Evolutionary conservation across 192 early-diverging fungal genomes (phyloP), one percentile per base, ranked within the genome.

Genomic region (Cetraspora pellucida): DNA sequence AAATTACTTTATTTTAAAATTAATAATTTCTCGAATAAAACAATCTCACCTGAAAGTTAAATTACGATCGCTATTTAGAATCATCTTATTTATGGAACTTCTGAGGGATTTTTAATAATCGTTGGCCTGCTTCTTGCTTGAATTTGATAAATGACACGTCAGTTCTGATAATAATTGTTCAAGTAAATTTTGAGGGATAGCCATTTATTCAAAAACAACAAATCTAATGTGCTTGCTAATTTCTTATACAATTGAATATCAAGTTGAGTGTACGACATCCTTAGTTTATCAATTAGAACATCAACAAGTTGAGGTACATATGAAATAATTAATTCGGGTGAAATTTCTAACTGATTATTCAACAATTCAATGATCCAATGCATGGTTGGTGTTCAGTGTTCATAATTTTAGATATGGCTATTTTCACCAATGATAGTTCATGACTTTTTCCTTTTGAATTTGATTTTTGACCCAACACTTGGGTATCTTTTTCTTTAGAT

Each of bases 1-100:
- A 1, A 3, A n/a, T 3, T 44, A 21, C 3, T 23, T 7, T n/a
- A 16, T n/a, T 43, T 65, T 30, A 30, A 43, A 65, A 10, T 25
- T 57, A 7, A 67, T 25, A 54, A 69, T 14, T 21, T 59, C 21
- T 54, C 10, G 63, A 37, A 37, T 9, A 21, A 28, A 55, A 77
- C 61, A 37, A 37, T 37, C 37, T 37, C 71, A 90, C 90, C 89
- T 89, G 83, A 84, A 95, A 28, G 82, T 88, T 54, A 81, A 82
- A 57, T 95, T 98, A 28, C 93, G 86, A 58, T 95, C 89, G 25
- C 91, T 89, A 59, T 95, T 94, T 47, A 98, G 96, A 68, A 99
- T 77, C 0, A 98, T 92, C 49, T 93, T 91, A 23, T 97, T 91
- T 86, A 98, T 92, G 43, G 97, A 83, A 30, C 93, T 85, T 83